phyloP scores from a whole-genome alignment of 345 rosid species.

The Camelina hispida region DNA sequence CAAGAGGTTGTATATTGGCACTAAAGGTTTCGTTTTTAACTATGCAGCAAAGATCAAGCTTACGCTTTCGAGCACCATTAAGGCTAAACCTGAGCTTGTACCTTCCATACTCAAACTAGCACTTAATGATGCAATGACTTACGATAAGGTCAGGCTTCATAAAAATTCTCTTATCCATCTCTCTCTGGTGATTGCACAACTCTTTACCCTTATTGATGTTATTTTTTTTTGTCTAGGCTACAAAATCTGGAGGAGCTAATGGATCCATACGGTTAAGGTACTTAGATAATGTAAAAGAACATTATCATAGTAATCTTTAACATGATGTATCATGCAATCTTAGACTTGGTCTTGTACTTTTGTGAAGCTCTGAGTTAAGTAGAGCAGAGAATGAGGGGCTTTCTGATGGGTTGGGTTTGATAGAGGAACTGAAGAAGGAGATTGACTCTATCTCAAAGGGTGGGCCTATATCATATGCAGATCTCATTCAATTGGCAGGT shows the following conservation, averaged over 20 bases:
- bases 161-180: conserved; percentile 8
- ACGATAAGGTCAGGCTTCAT: conserved; percentile 76
- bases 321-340: conserved; percentile 3
- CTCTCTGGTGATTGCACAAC: conserved; percentile 11
- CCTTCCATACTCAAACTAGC: conserved; percentile 76
- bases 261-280: conserved; percentile 94
- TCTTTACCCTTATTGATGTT: neutral
- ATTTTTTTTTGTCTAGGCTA: conserved; percentile 54
- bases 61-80: conserved; percentile 54
- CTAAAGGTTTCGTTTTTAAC: conserved; percentile 20
- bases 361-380: conserved; percentile 92
- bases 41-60: conserved; percentile 67
- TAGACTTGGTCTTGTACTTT: conserved; percentile 26
- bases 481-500: conserved; percentile 84
- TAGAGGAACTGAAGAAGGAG: conserved; percentile 74
- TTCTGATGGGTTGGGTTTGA: conserved; percentile 57
- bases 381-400: conserved; percentile 89
- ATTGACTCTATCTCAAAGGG: conserved; percentile 87
- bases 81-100: conserved; percentile 72
- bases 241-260: conserved; percentile 95
- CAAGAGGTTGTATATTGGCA: neutral
- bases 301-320: neutral
- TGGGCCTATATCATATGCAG: conserved; percentile 86
- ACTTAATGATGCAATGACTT: conserved; percentile 79
- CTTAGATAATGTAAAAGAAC: neutral